Conservation (phyloP, 768 basidiomycete species). For the Boletus eberwhitei region DNA sequence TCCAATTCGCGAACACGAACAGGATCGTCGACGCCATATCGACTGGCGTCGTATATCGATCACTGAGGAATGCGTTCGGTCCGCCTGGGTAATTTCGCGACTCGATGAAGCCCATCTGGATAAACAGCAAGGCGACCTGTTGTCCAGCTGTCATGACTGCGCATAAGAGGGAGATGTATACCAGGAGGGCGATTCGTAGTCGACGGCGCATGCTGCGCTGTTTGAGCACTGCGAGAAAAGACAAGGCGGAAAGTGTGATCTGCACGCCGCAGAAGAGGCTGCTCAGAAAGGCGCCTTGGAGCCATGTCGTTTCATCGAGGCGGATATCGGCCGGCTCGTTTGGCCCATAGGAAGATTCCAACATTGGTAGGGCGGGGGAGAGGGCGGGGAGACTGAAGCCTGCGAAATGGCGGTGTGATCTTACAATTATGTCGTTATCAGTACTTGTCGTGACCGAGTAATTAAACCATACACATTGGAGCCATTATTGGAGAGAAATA, state of each 20-base stretch:
- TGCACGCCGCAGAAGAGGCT: slow-evolving; percentile 20
- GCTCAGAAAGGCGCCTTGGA: slow-evolving; percentile 22
- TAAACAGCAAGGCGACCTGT: slow-evolving; percentile 6
- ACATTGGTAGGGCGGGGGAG: slow-evolving; percentile 5
- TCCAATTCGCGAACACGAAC: slow-evolving; percentile 20
- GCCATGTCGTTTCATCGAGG: slow-evolving; percentile 15
- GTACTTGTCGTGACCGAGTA: background rate
- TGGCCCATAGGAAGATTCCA: background rate
- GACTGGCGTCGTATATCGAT: background rate
- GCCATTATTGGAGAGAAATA: background rate
- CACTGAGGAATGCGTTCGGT: slow-evolving; percentile 7
- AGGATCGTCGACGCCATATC: slow-evolving; percentile 2
- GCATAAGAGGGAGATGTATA: slow-evolving; percentile 15
- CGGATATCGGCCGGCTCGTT: background rate
- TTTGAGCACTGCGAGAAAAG: slow-evolving; percentile 17
- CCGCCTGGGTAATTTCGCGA: slow-evolving; percentile 13
- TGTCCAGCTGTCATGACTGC: slow-evolving; percentile 16
- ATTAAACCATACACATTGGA: background rate
- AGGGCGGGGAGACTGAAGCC: background rate
- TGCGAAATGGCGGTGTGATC: slow-evolving; percentile 6
- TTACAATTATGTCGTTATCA: slow-evolving; percentile 4
- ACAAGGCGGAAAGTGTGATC: slow-evolving; percentile 17
- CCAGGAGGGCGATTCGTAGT: slow-evolving; percentile 11
- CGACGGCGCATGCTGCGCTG: slow-evolving; percentile 6
- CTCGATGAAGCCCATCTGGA: slow-evolving; percentile 17